A percentile compares a stretch with the other conserved stretches of the same genome.
These are phyloP conservation scores for Theileria parva DNA, from an alignment of 169 alveolate genomes.

Conservation along the genomic window DNA sequence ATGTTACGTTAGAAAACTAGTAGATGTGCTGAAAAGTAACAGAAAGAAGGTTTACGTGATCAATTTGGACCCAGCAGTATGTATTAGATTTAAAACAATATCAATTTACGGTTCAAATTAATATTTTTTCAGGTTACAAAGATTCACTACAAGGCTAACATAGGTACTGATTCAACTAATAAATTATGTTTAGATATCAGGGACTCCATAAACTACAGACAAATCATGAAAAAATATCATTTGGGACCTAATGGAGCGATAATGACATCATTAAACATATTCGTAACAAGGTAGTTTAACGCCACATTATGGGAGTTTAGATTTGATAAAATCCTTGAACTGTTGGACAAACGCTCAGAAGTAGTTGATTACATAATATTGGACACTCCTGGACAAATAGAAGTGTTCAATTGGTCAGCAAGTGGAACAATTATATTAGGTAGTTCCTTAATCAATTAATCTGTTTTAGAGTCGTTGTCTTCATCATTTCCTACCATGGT, in stretches of 20 bases:
- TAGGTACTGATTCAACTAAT: constrained; percentile 39
- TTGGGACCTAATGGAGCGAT: constrained; percentile 99
- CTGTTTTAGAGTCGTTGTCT: constrained; percentile 86
- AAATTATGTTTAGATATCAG: constrained; percentile 83
- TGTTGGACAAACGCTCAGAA: constrained; percentile 82
- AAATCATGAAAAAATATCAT: constrained; percentile 91
- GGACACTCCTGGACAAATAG: constrained; percentile 99
- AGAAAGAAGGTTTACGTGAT: constrained; percentile 90
- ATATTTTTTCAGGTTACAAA: constrained; percentile 46
- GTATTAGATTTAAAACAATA: constrained; percentile 42
- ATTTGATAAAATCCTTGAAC: constrained; percentile 89
- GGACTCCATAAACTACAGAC: constrained; percentile 94
- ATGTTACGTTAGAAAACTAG: constrained; percentile 86
- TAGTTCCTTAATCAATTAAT: neutral
- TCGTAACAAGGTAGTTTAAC: constrained; percentile 85
- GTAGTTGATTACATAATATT: constrained; percentile 90
- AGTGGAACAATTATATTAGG: constrained; percentile 93
- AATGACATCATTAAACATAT: constrained; percentile 94
- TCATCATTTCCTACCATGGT: constrained; percentile 90
- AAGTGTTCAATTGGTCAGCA: constrained; percentile 98
- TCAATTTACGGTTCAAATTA: constrained; percentile 58
- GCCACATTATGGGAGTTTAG: constrained; percentile 25
- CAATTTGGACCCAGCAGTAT: constrained; percentile 98
- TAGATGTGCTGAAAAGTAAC: constrained; percentile 70
- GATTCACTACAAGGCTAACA: constrained; percentile 57